Conservation (phyloP, 2,329 filamentous ascomycete species). For the Chaetomiaceae sp. region DNA sequence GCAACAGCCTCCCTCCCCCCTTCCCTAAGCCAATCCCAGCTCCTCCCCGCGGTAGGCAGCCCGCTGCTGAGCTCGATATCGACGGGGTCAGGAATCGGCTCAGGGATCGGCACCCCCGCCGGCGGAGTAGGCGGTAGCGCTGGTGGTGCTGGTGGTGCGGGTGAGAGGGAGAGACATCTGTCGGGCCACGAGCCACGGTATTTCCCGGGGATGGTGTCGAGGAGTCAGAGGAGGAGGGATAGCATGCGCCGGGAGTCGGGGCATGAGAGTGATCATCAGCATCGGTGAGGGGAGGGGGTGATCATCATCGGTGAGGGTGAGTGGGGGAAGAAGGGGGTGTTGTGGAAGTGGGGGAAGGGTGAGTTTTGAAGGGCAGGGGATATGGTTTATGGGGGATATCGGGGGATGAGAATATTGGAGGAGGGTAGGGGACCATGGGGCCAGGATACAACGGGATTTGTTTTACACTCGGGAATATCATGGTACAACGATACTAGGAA, state of each 20-base stretch:
- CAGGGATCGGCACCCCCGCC: slow-evolving; percentile 8
- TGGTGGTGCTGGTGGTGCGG: slow-evolving; percentile 19
- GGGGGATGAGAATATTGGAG: too few relatives aligned
- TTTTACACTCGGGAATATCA: too few relatives aligned
- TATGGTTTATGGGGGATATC: too few relatives aligned
- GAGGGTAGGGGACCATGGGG: too few relatives aligned
- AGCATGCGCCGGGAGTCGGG: slow-evolving; percentile 38
- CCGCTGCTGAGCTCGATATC: slow-evolving; percentile 10
- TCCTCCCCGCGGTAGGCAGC: background rate
- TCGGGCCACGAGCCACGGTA: slow-evolving; percentile 55
- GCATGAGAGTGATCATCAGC: slow-evolving; percentile 34
- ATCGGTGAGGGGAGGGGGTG: background rate
- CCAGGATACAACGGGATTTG: too few relatives aligned
- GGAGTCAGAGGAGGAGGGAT: slow-evolving; percentile 43
- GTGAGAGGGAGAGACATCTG: slow-evolving; percentile 20
- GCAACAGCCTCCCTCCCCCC: background rate
- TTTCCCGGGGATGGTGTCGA: slow-evolving; percentile 64
- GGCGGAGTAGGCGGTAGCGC: slow-evolving; percentile 27
- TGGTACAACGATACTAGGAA: too few relatives aligned
- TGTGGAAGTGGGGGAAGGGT: too few relatives aligned
- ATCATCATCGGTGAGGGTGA: background rate
- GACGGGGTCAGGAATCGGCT: background rate
- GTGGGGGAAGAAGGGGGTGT: too few relatives aligned
- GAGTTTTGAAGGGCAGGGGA: too few relatives aligned
- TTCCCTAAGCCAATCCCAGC: background rate